Conservation (phyloP, 306 rosid species). For the Mucuna pruriens region DNA sequence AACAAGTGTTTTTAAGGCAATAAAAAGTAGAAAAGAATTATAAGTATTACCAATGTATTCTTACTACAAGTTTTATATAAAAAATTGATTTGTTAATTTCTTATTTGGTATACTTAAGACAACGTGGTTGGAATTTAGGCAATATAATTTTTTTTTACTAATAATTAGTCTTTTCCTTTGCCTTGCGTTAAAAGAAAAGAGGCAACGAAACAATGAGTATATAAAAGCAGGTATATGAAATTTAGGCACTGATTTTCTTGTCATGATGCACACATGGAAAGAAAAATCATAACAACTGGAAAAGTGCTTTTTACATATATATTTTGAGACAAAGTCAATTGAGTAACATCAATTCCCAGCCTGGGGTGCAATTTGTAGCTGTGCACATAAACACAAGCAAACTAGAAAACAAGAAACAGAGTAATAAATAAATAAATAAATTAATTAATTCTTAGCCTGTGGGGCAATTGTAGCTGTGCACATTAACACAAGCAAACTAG, state of each 20-base stretch:
- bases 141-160: too few species aligned
- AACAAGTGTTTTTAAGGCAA: too few species aligned
- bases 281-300: conserved; percentile 23
- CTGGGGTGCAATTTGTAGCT: conserved; percentile 9
- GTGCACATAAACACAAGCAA: conserved; percentile 10
- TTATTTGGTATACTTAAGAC: neutral
- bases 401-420: conserved; percentile 15
- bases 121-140: too few species aligned
- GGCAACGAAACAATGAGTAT: neutral
- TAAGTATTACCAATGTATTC: neutral
- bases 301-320: conserved; percentile 1
- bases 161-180: conserved; percentile 3
- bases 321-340: neutral
- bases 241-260: conserved; percentile 38
- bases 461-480: conserved; percentile 8
- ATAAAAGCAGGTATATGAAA: conserved; percentile 29
- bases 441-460: neutral
- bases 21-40: neutral
- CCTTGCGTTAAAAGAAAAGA: conserved; percentile 38
- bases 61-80: too few species aligned
- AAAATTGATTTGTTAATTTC: neutral
- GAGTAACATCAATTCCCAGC: conserved; percentile 6
- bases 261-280: conserved; percentile 32
- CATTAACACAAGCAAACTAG: conserved; percentile 15
- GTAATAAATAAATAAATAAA: neutral